Conservation (phyloP, 2,329 filamentous ascomycete genomes). For the Biscogniauxia sp. region DNA sequence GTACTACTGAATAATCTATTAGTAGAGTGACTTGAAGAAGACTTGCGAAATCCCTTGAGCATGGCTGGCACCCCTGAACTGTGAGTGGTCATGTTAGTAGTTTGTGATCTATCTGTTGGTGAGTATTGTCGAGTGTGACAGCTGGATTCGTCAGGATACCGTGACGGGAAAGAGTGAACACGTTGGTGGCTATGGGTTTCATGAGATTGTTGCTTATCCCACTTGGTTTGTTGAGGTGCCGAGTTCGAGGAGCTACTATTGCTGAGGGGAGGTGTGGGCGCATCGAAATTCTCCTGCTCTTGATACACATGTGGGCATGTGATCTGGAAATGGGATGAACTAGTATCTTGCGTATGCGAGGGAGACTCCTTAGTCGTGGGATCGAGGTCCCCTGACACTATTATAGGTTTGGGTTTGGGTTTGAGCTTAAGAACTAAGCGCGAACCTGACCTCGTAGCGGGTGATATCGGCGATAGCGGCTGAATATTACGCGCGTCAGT, state of each 20-base stretch:
- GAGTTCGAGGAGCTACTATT: background rate
- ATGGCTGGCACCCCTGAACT: background rate
- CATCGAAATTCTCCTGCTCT: too few species aligned
- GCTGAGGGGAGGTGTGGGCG: background rate
- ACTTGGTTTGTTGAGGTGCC: too few species aligned
- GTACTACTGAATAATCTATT: slow-evolving; percentile 33
- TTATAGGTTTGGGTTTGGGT: too few species aligned
- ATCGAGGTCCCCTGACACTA: too few species aligned
- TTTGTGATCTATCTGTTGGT: background rate
- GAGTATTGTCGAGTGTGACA: background rate
- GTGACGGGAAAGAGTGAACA: background rate
- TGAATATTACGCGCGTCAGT: background rate
- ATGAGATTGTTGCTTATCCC: too few species aligned
- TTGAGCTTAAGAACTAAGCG: too few species aligned
- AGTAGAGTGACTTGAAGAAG: slow-evolving; percentile 18
- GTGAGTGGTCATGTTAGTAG: background rate
- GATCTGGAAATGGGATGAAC: too few species aligned
- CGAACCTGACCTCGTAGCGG: background rate
- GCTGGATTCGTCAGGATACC: background rate
- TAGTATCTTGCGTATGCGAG: too few species aligned
- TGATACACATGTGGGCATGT: too few species aligned
- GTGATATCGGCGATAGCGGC: background rate
- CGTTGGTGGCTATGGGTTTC: background rate
- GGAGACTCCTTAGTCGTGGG: too few species aligned
- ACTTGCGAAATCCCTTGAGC: background rate